phyloP scores from a whole-genome alignment of 768 basidiomycete species.

The Tulasnella sp. region DNA sequence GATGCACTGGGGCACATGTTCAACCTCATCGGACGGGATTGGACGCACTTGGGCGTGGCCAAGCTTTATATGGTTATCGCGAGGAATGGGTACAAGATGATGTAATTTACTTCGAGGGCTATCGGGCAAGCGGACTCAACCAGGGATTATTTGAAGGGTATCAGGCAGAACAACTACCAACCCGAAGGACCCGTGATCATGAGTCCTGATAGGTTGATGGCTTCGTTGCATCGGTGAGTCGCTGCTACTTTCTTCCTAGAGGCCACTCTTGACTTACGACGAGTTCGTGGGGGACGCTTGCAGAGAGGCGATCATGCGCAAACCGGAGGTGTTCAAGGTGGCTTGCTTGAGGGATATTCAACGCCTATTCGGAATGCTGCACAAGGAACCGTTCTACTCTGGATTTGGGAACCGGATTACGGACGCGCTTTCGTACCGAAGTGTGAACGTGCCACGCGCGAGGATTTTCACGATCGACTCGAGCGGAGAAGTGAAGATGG shows the following conservation, averaged over 20 bases:
- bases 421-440: not conserved
- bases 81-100: slow-evolving; percentile 94
- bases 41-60: slow-evolving; percentile 97
- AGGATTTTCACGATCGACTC: not conserved
- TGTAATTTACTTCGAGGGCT: slow-evolving; percentile 96
- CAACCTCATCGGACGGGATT: slow-evolving; percentile 96
- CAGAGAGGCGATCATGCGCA: not conserved
- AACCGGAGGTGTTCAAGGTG: not conserved
- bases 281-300: not conserved
- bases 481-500: not conserved
- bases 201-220: no score
- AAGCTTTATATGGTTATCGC: slow-evolving; percentile 95
- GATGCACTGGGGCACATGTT: slow-evolving; percentile 80
- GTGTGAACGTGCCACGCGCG: not conserved
- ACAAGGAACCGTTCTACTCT: not conserved
- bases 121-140: slow-evolving; percentile 98
- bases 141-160: slow-evolving; percentile 86
- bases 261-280: not conserved
- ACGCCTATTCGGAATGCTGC: not conserved
- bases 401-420: not conserved
- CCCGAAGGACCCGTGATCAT: slow-evolving; percentile 40
- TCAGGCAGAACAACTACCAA: slow-evolving; percentile 95
- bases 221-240: no score
- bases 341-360: not conserved
- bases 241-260: no score